phyloP scores from a whole-genome alignment of 75 land plant genomes.

The Sequoia sempervirens region DNA sequence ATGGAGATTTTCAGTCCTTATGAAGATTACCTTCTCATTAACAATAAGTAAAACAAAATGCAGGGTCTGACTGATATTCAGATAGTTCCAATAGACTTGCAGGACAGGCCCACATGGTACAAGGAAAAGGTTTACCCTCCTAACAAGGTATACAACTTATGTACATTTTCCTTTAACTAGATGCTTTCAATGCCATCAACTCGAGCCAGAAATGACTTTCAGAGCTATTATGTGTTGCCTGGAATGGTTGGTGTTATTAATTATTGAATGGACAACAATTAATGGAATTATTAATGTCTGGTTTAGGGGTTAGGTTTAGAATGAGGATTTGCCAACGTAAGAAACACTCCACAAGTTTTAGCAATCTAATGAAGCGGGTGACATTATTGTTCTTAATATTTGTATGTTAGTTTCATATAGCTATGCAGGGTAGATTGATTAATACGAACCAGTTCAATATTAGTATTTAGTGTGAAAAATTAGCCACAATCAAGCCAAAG shows the following conservation, averaged over 20 bases:
- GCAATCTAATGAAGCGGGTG: too few relatives aligned
- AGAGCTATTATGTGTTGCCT: too few relatives aligned
- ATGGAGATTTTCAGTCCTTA: background rate
- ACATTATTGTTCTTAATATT: too few relatives aligned
- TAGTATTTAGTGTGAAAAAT: background rate
- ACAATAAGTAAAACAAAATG: background rate
- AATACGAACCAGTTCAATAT: too few relatives aligned
- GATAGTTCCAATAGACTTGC: constrained; percentile 19
- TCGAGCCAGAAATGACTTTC: background rate
- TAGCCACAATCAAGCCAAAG: too few relatives aligned
- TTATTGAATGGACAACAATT: too few relatives aligned
- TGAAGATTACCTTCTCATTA: background rate
- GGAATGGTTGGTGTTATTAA: too few relatives aligned
- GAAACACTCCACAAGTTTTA: too few relatives aligned
- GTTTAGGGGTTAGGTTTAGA: too few relatives aligned
- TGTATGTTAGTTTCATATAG: too few relatives aligned
- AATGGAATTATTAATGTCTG: background rate
- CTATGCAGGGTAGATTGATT: too few relatives aligned
- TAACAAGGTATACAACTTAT: constrained; percentile 22
- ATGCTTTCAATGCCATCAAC: background rate
- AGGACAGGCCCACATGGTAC: constrained; percentile 16
- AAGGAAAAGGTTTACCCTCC: constrained; percentile 37
- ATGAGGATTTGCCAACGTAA: too few relatives aligned
- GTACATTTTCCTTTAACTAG: background rate
- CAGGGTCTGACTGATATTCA: constrained; percentile 35